phyloP scores from a whole-genome alignment of 2,329 filamentous ascomycete genomes.

The Colletotrichum lindemuthianum region DNA sequence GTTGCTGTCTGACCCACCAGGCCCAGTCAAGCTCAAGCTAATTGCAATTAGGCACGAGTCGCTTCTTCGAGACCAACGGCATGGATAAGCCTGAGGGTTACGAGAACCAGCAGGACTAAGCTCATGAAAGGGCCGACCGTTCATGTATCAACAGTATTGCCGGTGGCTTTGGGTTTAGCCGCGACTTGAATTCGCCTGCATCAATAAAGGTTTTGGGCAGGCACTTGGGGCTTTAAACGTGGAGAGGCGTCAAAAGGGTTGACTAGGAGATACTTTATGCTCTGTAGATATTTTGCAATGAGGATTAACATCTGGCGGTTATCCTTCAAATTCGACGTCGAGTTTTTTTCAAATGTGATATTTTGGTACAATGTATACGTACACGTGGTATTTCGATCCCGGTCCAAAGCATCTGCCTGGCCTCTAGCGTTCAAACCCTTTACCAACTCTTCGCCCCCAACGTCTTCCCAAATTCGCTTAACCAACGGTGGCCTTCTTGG shows the following conservation, averaged over 20 bases:
- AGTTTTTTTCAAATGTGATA: constrained; percentile 6
- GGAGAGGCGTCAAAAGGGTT: constrained; percentile 36
- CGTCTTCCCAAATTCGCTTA: constrained; percentile 34
- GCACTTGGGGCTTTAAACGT: constrained; percentile 24
- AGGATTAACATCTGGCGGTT: constrained; percentile 17
- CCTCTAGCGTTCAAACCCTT: neutral
- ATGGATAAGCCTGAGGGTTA: constrained; percentile 87
- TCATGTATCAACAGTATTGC: constrained; percentile 31
- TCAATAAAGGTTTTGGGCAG: constrained; percentile 26
- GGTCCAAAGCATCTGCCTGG: neutral
- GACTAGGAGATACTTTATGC: constrained; percentile 30
- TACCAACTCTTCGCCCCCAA: neutral
- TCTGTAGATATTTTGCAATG: constrained; percentile 32
- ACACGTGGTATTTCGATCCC: constrained; percentile 7
- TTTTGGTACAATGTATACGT: constrained; percentile 27
- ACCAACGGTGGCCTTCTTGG: constrained; percentile 78
- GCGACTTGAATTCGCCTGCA: constrained; percentile 25
- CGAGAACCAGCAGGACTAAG: constrained; percentile 72
- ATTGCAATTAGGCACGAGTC: constrained; percentile 73
- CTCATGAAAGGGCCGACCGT: too few species aligned
- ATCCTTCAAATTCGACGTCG: neutral
- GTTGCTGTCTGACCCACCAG: constrained; percentile 45
- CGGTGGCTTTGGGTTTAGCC: constrained; percentile 31
- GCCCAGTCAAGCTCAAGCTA: neutral
- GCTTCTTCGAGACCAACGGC: constrained; percentile 85